Base-by-base conservation (phyloP, 768 basidiomycete species). In the Mycena capillaripes region DNA sequence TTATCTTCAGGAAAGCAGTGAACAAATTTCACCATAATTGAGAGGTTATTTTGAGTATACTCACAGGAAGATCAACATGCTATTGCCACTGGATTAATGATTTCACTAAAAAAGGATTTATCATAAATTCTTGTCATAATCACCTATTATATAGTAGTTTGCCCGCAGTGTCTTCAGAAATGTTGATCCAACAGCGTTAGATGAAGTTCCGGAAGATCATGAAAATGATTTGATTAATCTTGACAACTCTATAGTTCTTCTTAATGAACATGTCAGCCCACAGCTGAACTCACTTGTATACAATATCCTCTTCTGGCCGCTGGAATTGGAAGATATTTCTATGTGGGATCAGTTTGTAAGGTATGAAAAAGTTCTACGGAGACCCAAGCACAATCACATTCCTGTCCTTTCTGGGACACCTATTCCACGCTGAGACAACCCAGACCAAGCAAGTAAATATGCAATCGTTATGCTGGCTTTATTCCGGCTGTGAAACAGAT, bases 401-500 rank as follows among this genome's bases (percentile, higher is more conserved):
- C 69, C 73, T 19, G 70, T 71, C 2, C 61, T 75, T 11, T 66
- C 65, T 3, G 73, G 73, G 2, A 65, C 56, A 9, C 53, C 70
- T 0, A 68, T 75, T 40, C 73, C 73, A 10, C 64, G 73, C 2
- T 34, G 55, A 3, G 69, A 71, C 30, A n/a, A 65, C 5, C 7
- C 29, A 3, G 38, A 55, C 2, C 70, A 75, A 6, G 30, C 32
- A 0, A 52, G 30, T 12, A 36, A 40, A 58, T 68, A 75, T 50
- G 62, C 63, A 1, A 42, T 74, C 23, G 72, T 53, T 6, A 74
- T 74, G 61, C 34, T 70, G 12, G 69, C 73, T 21, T 40, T 75
- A 3, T 75, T 75, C 25, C 48, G 66, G 1, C 73, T 70, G 0
- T 75, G 73, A 70, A 40, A 29, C 12, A 27, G 71, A 27, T 65